These are phyloP conservation scores for Arthrobotrys musiformis DNA, from an alignment of 2,329 filamentous ascomycete species.

Conservation along the genomic window DNA sequence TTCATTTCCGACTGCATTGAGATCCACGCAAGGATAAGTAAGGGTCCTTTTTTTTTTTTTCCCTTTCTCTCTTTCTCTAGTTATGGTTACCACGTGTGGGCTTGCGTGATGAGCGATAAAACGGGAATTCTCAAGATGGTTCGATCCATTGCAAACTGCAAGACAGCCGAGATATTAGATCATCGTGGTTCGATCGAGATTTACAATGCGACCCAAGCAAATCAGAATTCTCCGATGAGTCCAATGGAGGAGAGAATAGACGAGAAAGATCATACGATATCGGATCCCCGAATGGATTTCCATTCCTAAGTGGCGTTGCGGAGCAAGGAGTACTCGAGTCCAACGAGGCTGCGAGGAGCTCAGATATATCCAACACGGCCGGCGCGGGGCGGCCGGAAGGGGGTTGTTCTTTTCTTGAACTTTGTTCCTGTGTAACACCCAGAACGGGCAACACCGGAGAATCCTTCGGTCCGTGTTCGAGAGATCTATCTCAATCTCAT, in stretches of 20 bases:
- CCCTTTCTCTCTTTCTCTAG: not conserved
- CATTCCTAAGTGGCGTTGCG: constrained; percentile 29
- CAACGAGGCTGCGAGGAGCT: constrained; percentile 17
- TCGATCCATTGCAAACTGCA: too few species aligned
- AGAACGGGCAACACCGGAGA: not conserved
- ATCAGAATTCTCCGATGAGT: constrained; percentile 34
- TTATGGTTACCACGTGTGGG: constrained; percentile 38
- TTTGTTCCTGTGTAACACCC: constrained; percentile 47
- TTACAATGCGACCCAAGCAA: not conserved
- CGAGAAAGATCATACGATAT: constrained; percentile 18
- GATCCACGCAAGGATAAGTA: constrained; percentile 19
- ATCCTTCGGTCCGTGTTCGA: constrained; percentile 7
- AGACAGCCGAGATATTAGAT: not conserved
- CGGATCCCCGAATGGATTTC: constrained; percentile 12
- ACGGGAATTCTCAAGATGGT: constrained; percentile 15
- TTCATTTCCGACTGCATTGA: constrained; percentile 27
- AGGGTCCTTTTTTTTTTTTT: not conserved
- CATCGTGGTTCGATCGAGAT: not conserved
- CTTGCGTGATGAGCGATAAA: constrained; percentile 52
- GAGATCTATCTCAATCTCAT: too few species aligned
- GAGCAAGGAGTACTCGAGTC: constrained; percentile 36
- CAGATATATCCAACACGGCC: constrained; percentile 30
- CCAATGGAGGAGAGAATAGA: constrained; percentile 6
- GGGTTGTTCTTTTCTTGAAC: constrained; percentile 2
- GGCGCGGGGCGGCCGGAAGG: constrained; percentile 13